Conservation (phyloP, 1,284 basidiomycete genomes). For the Malassezia arunalokei region DNA sequence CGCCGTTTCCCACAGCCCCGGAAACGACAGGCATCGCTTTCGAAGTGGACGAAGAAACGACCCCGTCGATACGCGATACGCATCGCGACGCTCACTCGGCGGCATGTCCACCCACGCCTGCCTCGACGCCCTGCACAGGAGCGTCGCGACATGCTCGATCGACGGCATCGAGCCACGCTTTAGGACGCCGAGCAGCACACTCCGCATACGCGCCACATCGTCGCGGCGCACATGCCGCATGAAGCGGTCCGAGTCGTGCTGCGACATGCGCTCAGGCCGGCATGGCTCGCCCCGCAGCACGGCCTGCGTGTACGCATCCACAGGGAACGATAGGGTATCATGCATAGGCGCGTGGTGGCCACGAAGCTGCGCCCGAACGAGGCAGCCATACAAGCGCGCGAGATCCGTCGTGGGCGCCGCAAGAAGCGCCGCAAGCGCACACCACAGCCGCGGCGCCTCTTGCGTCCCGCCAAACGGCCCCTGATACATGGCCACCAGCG, state of each 20-base stretch:
- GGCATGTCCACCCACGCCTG: not conserved
- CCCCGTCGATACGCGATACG: constrained; percentile 3
- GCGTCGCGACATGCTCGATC: constrained; percentile 1
- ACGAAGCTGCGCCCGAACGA: not conserved
- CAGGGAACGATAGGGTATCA: constrained; percentile 1
- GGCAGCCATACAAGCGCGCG: not conserved
- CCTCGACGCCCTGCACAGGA: constrained; percentile 5
- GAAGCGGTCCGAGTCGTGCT: constrained; percentile 3
- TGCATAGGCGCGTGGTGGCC: not conserved
- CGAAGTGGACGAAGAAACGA: constrained; percentile 11
- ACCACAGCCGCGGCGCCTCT: not conserved
- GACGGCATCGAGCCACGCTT: not conserved
- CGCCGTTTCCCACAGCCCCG: constrained; percentile 12
- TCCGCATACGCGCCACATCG: constrained; percentile 5
- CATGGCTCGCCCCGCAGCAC: not conserved
- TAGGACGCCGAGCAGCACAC: not conserved
- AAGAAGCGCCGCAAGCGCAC: not conserved
- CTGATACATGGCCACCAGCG: constrained; percentile 3
- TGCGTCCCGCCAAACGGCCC: constrained; percentile 1
- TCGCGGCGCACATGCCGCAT: not conserved
- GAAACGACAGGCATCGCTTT: not conserved
- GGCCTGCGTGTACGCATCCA: not conserved
- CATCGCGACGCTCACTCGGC: not conserved
- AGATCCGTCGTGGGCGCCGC: not conserved
- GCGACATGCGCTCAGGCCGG: not conserved